phyloP scores from a whole-genome alignment of 805 yeast genomes.

The Debaryomyces hansenii region DNA sequence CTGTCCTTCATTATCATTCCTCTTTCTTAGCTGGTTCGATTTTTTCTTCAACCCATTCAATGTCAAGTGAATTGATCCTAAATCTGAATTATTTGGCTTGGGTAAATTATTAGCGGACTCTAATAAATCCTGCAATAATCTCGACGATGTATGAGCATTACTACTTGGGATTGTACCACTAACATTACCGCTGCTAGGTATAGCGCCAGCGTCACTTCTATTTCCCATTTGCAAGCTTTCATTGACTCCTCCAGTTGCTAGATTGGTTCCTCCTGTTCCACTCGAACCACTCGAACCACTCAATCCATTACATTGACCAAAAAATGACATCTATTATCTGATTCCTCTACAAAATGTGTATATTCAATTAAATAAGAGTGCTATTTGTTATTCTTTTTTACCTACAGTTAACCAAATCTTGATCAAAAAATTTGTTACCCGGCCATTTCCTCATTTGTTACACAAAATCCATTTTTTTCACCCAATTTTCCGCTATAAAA shows the following conservation, averaged over 20 bases:
- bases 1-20: slow-evolving; percentile 26
- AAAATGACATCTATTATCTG: slow-evolving; percentile 5
- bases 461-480: not conserved
- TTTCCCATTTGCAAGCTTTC: not conserved
- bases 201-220: not conserved
- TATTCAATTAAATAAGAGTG: not conserved
- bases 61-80: slow-evolving; percentile 81
- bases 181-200: not conserved
- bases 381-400: not conserved
- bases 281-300: not conserved
- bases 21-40: slow-evolving; percentile 56
- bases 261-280: not conserved
- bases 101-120: slow-evolving; percentile 81
- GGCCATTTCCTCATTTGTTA: not conserved
- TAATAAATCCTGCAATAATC: slow-evolving; percentile 63
- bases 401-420: not conserved
- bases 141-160: slow-evolving; percentile 12
- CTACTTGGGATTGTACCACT: slow-evolving; percentile 1
- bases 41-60: slow-evolving; percentile 74
- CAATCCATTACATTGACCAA: slow-evolving; percentile 5
- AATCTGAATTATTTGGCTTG: slow-evolving; percentile 51
- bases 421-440: not conserved
- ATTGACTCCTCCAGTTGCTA: not conserved
- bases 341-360: not conserved
- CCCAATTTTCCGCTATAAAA: not conserved